Evolutionary conservation across 768 basidiomycete species (phyloP), one percentile per base, ranked within the genome.

Genomic region (Gymnopilus junonius): DNA sequence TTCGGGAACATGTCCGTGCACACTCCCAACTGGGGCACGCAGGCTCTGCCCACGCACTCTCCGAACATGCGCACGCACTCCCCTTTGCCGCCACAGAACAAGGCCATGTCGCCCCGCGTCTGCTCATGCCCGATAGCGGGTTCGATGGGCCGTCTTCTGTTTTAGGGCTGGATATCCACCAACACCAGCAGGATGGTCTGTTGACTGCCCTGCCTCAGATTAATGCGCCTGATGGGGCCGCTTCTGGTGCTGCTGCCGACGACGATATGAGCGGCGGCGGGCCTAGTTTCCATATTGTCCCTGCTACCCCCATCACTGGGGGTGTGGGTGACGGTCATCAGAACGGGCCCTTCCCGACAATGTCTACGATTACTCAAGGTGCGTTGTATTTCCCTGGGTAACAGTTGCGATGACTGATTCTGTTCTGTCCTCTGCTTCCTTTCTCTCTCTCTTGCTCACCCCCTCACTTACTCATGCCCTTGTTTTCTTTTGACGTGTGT

Each of bases 301-400:
- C 93, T 42, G 91, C 92, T 21, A 94, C 93, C 3, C 93, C 93
- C 8, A 82, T 94, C 59, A 85, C 84, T 63, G 88, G 87, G 45
- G 87, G 85, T 21, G 87, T 78, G 35, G 81, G 77, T 27, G 77
- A 77, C 37, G 75, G 77, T 10, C 80, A 82, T 62, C 72, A 78
- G 23, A 61, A 64, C 39, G 82, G 77, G 37, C 81, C 84, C 40
- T 90, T 88, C 79, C 83, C 84, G 35, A 78, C 80, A 51, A 73
- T 84, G 66, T 73, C 81, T 63, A 80, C 82, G 17, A 77, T 89
- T 54, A 79, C 81, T 66, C 84, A 85, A 77, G 83, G 86, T 86
- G 63, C 73, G 84, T 82, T 51, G 32, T 58, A 29, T n/a, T 14
- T 15, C 25, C 21, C 37, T 37, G 17, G 3, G 40, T 42, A n/a